Percentiles rank a stretch among this genome's conserved stretches.
These are phyloP conservation scores for Rubia balearica DNA, from an alignment of 305 asterid genomes.

Conservation along the genomic window DNA sequence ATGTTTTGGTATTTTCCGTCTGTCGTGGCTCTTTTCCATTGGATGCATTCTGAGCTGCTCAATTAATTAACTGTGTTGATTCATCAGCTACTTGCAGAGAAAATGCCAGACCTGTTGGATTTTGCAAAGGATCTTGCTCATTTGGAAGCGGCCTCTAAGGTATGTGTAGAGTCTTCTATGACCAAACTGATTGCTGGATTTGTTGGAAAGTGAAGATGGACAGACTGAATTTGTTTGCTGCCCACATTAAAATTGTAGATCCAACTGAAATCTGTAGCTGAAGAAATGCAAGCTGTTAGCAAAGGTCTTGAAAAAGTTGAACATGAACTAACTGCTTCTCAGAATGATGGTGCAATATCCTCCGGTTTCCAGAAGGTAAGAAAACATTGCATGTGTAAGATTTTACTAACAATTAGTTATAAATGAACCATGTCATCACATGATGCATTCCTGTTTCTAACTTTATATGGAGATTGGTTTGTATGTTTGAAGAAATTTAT, in stretches of 20 bases:
- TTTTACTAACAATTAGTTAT: background rate
- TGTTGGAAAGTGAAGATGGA: constrained; percentile 19
- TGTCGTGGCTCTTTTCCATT: background rate
- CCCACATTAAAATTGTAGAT: constrained; percentile 38
- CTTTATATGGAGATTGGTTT: background rate
- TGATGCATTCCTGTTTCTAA: background rate
- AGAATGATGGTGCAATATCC: constrained; percentile 83
- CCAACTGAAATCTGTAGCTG: constrained; percentile 93
- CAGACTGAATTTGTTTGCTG: constrained; percentile 24
- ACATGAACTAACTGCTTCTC: constrained; percentile 84
- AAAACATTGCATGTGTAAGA: background rate
- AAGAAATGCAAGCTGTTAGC: constrained; percentile 98
- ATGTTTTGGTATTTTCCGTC: background rate
- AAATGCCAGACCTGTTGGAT: constrained; percentile 88
- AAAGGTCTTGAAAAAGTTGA: constrained; percentile 98
- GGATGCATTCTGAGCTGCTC: background rate
- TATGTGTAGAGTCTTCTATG: constrained; percentile 24
- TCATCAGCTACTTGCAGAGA: constrained; percentile 71
- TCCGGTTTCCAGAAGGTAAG: constrained; percentile 81
- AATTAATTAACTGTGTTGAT: constrained; percentile 14
- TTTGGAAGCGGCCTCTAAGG: constrained; percentile 98
- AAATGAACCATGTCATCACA: background rate
- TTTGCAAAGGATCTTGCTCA: constrained; percentile 83
- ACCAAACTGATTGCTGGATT: constrained; percentile 14
- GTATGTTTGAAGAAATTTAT: background rate